These are phyloP conservation scores for Corymbia maculata DNA, from an alignment of 345 rosid genomes.

Conservation along the genomic window DNA sequence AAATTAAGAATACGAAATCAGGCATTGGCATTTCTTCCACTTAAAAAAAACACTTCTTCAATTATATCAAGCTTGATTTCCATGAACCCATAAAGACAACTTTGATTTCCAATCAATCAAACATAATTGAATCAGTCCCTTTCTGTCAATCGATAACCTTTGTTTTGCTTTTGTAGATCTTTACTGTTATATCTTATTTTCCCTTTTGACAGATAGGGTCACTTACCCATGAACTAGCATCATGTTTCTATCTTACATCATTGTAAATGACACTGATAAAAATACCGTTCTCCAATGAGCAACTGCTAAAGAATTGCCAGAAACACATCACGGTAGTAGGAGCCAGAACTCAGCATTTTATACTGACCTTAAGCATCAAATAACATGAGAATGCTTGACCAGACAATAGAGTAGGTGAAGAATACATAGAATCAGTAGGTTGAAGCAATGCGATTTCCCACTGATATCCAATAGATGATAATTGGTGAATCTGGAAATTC, in stretches of 20 bases:
- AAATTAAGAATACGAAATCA: neutral
- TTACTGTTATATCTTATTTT: neutral
- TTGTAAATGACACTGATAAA: neutral
- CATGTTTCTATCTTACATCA: neutral
- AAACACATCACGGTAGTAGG: neutral
- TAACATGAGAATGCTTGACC: conserved; percentile 85
- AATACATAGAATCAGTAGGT: conserved; percentile 48
- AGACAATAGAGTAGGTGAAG: conserved; percentile 52
- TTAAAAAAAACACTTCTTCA: neutral
- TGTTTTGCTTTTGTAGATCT: neutral
- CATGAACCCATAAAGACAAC: neutral
- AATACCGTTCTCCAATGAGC: neutral
- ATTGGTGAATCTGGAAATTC: conserved; percentile 66
- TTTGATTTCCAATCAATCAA: neutral
- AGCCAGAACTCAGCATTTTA: neutral
- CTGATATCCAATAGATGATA: conserved; percentile 65
- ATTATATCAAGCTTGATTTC: neutral
- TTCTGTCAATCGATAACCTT: neutral
- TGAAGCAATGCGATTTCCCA: conserved; percentile 86
- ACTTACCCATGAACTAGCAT: neutral
- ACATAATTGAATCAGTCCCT: neutral
- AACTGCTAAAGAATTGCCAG: neutral
- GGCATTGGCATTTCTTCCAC: neutral
- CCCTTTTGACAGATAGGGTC: neutral
- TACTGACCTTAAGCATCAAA: conserved; percentile 70